Base-by-base conservation (phyloP, 495 filamentous ascomycete species). In the Penicillium pancosmium region DNA sequence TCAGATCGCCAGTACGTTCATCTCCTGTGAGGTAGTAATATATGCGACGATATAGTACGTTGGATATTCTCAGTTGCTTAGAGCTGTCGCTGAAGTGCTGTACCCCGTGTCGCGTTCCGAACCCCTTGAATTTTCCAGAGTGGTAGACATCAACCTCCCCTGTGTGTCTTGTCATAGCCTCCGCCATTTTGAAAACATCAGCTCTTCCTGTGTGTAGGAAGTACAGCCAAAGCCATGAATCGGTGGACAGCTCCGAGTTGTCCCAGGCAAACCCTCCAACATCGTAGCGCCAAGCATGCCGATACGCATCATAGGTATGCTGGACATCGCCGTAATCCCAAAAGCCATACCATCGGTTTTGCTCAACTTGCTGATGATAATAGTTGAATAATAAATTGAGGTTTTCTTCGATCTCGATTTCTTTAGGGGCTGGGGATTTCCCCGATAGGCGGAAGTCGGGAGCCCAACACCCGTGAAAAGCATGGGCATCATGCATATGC, bases 191-290 rank as follows among this genome's bases (percentile, higher is more conserved):
- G 50, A 73, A 83, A 11, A 78, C 71, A 53, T 80, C 77, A 5
- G 69, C 69, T 23, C 73, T 67, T 8, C 77, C 76, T 0, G 77
- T 83, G 16, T 74, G 75, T 5, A 83, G 68, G 60, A 79, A 83
- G 53, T 81, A 77, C 7, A 76, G 75, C 80, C 80, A 83, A 21
- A 83, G 69, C 63, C 76, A 83, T 1, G 80, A 63, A 56, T 83
- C 79, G 0, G 80, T 74, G 2, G 80, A 83, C 2, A 83, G 71
- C 51, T 83, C 80, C 1, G 78, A 81, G 63, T 83, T 83, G 54
- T 81, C 80, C 80, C 80, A 83, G 1, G 80, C 79, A 68, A 75
- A 83, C 0, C 80, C 80, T 8, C 80, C 80, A 18, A 83, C 56
- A 51, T 83, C 80, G 52, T 81, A 83, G 7, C 80, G 69, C 80